Percentiles rank a stretch among this genome's conserved stretches.
phyloP scores from a whole-genome alignment of 495 filamentous ascomycete species.

The Jackrogersella multiformis region DNA sequence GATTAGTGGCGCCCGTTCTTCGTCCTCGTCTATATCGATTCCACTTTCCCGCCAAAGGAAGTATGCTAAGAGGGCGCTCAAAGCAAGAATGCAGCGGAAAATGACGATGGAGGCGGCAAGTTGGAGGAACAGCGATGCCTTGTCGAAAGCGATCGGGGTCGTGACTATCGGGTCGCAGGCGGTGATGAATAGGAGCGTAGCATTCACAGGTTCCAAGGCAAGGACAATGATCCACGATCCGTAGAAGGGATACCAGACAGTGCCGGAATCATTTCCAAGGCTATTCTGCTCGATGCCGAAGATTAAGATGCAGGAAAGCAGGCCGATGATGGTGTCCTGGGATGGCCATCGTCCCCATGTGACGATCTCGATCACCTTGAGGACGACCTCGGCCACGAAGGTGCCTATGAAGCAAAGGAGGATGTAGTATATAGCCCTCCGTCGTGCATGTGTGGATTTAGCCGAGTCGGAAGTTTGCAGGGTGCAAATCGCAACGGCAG shows the following conservation, averaged over 20 bases:
- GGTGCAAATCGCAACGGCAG: conserved; percentile 63
- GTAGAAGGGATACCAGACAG: conserved; percentile 70
- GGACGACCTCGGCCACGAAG: conserved; percentile 61
- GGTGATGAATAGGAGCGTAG: conserved; percentile 47
- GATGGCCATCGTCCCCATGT: conserved; percentile 52
- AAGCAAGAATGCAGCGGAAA: conserved; percentile 46
- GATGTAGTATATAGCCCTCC: conserved; percentile 57
- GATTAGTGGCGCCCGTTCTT: conserved; percentile 62
- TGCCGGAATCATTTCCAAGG: conserved; percentile 56
- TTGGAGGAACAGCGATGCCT: conserved; percentile 38
- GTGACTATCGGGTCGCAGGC: conserved; percentile 25
- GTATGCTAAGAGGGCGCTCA: conserved; percentile 45
- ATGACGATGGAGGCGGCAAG: conserved; percentile 48
- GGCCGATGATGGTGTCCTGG: conserved; percentile 60
- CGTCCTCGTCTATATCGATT: conserved; percentile 52
- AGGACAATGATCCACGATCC: conserved; percentile 65
- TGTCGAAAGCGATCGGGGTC: conserved; percentile 13
- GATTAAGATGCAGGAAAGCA: conserved; percentile 64
- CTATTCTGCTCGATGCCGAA: conserved; percentile 64
- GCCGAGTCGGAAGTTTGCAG: conserved; percentile 58
- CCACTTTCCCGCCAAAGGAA: conserved; percentile 46
- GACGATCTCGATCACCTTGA: conserved; percentile 52
- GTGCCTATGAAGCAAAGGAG: conserved; percentile 58
- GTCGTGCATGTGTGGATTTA: conserved; percentile 53
- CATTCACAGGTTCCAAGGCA: conserved; percentile 58